Conservation (phyloP, 352 stramenopile species). For the Thalassiosira oceanica region DNA sequence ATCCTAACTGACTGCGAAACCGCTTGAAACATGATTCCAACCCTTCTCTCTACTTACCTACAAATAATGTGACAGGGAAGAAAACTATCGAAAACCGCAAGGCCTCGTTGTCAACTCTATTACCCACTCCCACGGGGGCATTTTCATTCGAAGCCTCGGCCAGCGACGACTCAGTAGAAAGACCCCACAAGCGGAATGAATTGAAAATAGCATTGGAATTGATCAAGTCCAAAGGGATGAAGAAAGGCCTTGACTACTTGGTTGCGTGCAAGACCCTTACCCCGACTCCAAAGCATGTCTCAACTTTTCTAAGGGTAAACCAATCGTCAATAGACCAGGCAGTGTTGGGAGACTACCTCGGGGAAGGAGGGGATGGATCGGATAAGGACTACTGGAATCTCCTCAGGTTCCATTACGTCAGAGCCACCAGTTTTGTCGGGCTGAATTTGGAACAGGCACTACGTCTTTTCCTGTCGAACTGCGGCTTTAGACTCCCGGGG, state of each 20-base stretch:
- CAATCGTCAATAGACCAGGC: slow-evolving; percentile 88
- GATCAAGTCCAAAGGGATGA: slow-evolving; percentile 66
- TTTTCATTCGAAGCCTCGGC: slow-evolving; percentile 29
- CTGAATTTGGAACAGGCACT: slow-evolving; percentile 96
- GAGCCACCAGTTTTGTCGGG: slow-evolving; percentile 94
- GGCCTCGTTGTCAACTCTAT: slow-evolving; percentile 33
- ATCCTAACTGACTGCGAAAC: too few relatives aligned
- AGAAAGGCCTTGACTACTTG: slow-evolving; percentile 84
- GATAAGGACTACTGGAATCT: slow-evolving; percentile 86
- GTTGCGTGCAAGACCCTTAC: slow-evolving; percentile 82
- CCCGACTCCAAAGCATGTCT: slow-evolving; percentile 86
- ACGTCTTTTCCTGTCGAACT: slow-evolving; percentile 94
- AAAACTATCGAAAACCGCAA: slow-evolving; percentile 50
- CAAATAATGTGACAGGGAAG: too few relatives aligned
- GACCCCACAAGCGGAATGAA: slow-evolving; percentile 20
- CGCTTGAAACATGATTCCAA: too few relatives aligned
- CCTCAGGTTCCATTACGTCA: slow-evolving; percentile 92
- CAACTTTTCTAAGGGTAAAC: slow-evolving; percentile 92
- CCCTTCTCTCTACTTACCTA: too few relatives aligned
- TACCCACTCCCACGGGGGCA: too few relatives aligned
- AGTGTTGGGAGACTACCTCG: slow-evolving; percentile 93
- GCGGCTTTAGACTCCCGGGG: slow-evolving; percentile 94
- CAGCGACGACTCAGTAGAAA: slow-evolving; percentile 44
- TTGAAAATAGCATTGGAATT: slow-evolving; percentile 75
- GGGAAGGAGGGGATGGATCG: slow-evolving; percentile 80